Base-by-base conservation (phyloP, 176 grass and related monocot species). In the Juncus inflexus region DNA sequence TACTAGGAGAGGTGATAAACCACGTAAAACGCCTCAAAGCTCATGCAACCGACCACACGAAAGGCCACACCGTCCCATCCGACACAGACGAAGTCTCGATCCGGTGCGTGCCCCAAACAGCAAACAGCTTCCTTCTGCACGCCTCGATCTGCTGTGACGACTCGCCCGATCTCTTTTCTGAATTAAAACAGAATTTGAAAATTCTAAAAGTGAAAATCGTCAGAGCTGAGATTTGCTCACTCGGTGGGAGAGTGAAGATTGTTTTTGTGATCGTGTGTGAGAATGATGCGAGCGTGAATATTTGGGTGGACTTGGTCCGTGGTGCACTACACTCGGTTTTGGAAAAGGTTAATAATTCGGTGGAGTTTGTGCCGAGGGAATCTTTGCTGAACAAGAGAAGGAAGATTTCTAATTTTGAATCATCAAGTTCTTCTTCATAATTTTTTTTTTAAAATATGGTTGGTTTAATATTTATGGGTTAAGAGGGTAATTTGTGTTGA, bases 61-160 rank as follows among this genome's bases (percentile, higher is more conserved):
- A 12, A 40, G 72, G 35, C 65, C 80, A 75, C 85, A 40, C 75
- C 47, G 69, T 99, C 19, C 89, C 95, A 6, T 86, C 95, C 5
- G 89, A 81, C 73, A 61, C 69, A 7, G 89, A 99, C 78, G 86
- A 90, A 73, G 86, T 90, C 51, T 60, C 62, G 12, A 76, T 91
- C 64, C 78, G 79, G 71, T 69, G 69, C 9, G 86, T 79, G 36
- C 19, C 51, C 13, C 71, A 50, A 9, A 36, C n/a, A 16, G 43
- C 12, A 56, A 63, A 41, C 13, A 64, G 66, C 12, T 40, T 76
- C 63, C 66, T 79, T 42, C 61, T 94, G 14, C 76, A 57, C 55
- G 89, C 89, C 52, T 84, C 86, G 73, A 74, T 99, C 8, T 94
- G 89, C 75, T 94, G 95, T 40, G 89, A 83, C 76, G 83, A 84